These are phyloP conservation scores for Toxicodendron radicans DNA, from an alignment of 345 rosid species.

Conservation along the genomic window DNA sequence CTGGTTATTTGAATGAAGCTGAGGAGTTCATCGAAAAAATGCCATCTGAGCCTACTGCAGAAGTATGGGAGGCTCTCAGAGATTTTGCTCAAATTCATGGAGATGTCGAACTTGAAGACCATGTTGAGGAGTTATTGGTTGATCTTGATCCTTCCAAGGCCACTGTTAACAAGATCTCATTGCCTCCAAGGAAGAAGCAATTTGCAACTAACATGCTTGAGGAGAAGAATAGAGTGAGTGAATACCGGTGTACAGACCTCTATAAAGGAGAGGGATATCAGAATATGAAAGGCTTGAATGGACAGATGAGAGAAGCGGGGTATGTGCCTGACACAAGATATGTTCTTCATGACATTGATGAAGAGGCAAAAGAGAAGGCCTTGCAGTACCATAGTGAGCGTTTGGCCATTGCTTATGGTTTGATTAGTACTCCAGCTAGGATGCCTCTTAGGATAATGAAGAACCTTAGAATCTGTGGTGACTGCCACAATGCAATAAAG, in stretches of 20 bases:
- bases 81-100: constrained; percentile 49
- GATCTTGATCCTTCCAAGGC: constrained; percentile 34
- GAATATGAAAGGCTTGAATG: constrained; percentile 48
- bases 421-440: constrained; percentile 62
- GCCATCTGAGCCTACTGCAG: constrained; percentile 39
- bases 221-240: constrained; percentile 44
- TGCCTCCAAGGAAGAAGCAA: constrained; percentile 41
- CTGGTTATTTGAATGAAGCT: constrained; percentile 49
- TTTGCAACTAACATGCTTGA: constrained; percentile 48
- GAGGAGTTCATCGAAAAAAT: constrained; percentile 49
- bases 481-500: constrained; percentile 64
- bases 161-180: constrained; percentile 17
- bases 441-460: constrained; percentile 59
- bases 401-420: constrained; percentile 61
- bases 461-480: constrained; percentile 69
- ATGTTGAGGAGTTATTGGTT: constrained; percentile 33
- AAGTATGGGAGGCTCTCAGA: constrained; percentile 40
- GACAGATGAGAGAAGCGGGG: constrained; percentile 58
- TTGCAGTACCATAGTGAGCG: constrained; percentile 62
- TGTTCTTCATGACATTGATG: constrained; percentile 63
- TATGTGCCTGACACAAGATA: constrained; percentile 63
- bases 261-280: constrained; percentile 37
- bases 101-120: constrained; percentile 57
- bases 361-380: constrained; percentile 67
- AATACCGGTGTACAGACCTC: constrained; percentile 36